Base-by-base conservation (phyloP, 2,329 filamentous ascomycete genomes). In the Pseudocercospora musae region DNA sequence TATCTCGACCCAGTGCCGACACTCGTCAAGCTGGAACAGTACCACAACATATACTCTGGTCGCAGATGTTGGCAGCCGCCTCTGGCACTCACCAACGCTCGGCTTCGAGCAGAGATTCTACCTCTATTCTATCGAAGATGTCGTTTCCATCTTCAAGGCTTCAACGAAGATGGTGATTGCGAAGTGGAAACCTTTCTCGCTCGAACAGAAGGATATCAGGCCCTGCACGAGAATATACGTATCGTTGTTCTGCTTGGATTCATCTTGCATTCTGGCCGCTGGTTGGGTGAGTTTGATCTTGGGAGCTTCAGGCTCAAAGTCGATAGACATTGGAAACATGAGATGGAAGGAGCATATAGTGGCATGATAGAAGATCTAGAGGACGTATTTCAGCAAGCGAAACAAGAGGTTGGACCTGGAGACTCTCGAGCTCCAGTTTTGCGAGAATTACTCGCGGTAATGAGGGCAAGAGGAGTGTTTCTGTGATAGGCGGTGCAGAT, bases 291-390 rank as follows among this genome's bases (percentile, higher is more conserved):
- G 29, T 63, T 63, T 15, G 62, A 63, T 49, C 58, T 63, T 9
- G 54, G 54, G 9, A 23, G 8, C 4, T 63, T 63, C 21, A 57
- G 29, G 15, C 40, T 60, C 25, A 63, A 63, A 9, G 58, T 63
- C 7, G 62, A 63, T 18, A 60, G 54, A 49, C 58, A 63, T 46
- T 63, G 58, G 62, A 63, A 58, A 18, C 62, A 63, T 42, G 59
- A 58, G 27, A 63, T 63, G 48, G 62, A 63, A 46, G 62, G 62
- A 10, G 62, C 56, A 52, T 63, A 63, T 50, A 60, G 62, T 29
- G 54, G 62, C 20, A 63, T 60, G 62, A 60, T 63, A 33, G 53
- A 46, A 25, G 58, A 60, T 37, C n/a, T 63, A 18, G 54, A 63
- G 42, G 54, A 23, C 11, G 58, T 58, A 11, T 58, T 63, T 23